Conservation (phyloP, 345 rosid genomes). For the Capsella bursapastoris region DNA sequence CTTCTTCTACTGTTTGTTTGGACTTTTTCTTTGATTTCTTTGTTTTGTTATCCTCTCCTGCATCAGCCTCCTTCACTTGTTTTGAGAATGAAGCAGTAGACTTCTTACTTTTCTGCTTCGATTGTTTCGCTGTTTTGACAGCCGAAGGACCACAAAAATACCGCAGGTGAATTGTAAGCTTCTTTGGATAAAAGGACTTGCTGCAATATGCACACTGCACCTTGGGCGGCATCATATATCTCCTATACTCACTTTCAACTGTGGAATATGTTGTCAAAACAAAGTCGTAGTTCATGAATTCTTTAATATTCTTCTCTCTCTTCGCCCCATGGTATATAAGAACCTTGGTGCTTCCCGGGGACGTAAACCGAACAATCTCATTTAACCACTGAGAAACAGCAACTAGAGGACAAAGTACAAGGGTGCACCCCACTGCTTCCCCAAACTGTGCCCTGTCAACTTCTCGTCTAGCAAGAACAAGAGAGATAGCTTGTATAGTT, state of each 20-base stretch:
- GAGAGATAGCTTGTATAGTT: conserved; percentile 94
- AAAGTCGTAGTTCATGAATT: conserved; percentile 74
- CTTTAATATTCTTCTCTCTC: conserved; percentile 58
- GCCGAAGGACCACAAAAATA: conserved; percentile 88
- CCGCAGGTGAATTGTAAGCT: conserved; percentile 57
- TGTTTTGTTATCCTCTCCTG: conserved; percentile 38
- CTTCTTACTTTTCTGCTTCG: conserved; percentile 80
- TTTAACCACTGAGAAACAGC: conserved; percentile 93
- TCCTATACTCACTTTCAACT: conserved; percentile 83
- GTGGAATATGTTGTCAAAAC: conserved; percentile 85
- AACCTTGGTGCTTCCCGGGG: conserved; percentile 76
- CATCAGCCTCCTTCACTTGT: conserved; percentile 36
- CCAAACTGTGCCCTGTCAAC: conserved; percentile 24
- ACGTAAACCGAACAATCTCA: conserved; percentile 81
- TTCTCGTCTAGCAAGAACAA: conserved; percentile 80
- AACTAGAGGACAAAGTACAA: conserved; percentile 90
- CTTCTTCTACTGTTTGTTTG: conserved; percentile 38
- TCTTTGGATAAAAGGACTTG: conserved; percentile 57
- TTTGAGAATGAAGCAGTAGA: conserved; percentile 34
- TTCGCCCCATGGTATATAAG: conserved; percentile 82
- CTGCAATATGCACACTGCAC: conserved; percentile 67
- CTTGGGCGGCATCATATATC: conserved; percentile 69
- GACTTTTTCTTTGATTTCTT: conserved; percentile 41
- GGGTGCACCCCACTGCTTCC: conserved; percentile 56
- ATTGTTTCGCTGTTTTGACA: conserved; percentile 71